phyloP scores from a whole-genome alignment of 768 basidiomycete species.

The Lactifluus volemus region DNA sequence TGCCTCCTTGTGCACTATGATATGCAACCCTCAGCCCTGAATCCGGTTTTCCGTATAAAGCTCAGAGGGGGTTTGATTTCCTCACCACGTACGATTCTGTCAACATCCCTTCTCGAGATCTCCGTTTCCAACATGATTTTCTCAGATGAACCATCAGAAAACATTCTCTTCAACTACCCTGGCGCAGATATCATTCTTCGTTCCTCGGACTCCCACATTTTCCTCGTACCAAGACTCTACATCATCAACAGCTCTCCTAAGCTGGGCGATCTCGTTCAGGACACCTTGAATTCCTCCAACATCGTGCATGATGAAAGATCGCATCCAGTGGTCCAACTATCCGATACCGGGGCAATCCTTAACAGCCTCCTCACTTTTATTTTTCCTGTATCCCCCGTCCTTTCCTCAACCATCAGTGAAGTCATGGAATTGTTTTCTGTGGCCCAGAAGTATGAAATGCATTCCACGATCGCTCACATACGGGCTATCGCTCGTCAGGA shows the following conservation, averaged over 20 bases:
- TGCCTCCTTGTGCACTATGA: too few species aligned
- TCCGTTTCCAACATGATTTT: background rate
- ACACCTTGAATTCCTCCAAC: background rate
- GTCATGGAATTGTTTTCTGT: background rate
- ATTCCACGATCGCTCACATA: background rate
- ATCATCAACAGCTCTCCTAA: background rate
- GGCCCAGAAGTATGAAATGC: constrained; percentile 1
- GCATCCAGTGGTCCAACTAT: background rate
- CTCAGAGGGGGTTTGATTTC: background rate
- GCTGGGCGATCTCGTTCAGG: background rate
- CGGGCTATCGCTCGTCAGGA: background rate
- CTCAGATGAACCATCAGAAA: background rate
- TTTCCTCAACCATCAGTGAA: background rate
- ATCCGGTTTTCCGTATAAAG: background rate
- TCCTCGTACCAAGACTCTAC: background rate
- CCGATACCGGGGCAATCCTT: background rate
- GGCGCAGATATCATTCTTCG: background rate
- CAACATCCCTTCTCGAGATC: background rate
- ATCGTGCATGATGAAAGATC: background rate
- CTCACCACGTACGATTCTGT: background rate
- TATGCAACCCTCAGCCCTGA: background rate
- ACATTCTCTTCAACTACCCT: background rate
- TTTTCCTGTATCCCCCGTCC: background rate
- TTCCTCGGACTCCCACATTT: background rate
- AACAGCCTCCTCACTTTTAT: constrained; percentile 4